Evolutionary conservation across 1,139 yeast species (phyloP).

Genomic region (Kluyveromyces sp.): DNA sequence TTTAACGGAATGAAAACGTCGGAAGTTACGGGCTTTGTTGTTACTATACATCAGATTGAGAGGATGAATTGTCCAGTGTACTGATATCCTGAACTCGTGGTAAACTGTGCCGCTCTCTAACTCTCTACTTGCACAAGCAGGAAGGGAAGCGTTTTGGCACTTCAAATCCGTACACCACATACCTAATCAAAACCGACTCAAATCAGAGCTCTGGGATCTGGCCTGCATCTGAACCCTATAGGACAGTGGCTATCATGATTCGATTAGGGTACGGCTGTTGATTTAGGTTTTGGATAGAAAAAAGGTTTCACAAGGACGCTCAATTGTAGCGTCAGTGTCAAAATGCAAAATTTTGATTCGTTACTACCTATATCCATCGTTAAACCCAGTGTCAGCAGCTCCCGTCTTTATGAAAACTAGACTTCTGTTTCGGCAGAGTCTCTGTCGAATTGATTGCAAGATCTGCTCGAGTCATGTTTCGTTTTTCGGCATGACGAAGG

Average conservation of each 20-base stretch:
- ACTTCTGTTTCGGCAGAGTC: no score
- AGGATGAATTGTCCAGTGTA: background rate
- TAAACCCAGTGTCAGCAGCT: slow-evolving; percentile 5
- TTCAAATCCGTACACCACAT: slow-evolving; percentile 9
- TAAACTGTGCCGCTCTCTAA: background rate
- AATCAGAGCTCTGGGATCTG: background rate
- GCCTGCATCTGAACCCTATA: background rate
- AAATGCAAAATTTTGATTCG: background rate
- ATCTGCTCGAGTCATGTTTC: slow-evolving; percentile 1
- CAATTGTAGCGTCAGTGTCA: background rate
- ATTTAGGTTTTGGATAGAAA: slow-evolving; percentile 4
- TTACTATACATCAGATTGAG: background rate
- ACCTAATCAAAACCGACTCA: slow-evolving; percentile 7
- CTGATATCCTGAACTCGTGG: background rate
- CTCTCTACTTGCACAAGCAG: no score
- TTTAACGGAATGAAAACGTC: background rate
- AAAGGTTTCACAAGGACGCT: slow-evolving; percentile 4
- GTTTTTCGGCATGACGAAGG: slow-evolving; percentile 3
- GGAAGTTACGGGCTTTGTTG: background rate
- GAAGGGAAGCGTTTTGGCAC: background rate
- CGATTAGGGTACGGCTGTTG: slow-evolving; percentile 1
- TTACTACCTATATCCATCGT: slow-evolving; percentile 1
- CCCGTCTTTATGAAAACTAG: no score
- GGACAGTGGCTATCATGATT: slow-evolving; percentile 1
- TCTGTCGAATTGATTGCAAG: background rate